A percentile compares a stretch with the other conserved stretches of the same genome.
phyloP scores from a whole-genome alignment of 2,329 filamentous ascomycete genomes.

The Epichloe aotearoae region DNA sequence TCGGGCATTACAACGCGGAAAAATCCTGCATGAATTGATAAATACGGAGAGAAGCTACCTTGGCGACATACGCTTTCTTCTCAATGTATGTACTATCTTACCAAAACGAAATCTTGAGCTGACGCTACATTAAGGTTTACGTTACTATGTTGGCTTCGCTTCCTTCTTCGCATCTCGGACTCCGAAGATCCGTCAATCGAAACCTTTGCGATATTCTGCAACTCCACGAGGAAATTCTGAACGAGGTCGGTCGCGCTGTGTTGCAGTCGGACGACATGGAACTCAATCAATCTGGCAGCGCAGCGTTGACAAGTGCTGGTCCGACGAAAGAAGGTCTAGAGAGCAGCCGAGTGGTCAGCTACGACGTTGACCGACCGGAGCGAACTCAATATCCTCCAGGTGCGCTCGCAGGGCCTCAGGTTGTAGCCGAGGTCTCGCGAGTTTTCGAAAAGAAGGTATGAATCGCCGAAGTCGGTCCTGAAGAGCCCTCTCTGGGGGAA shows the following conservation, averaged over 20 bases:
- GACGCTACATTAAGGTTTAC: slow-evolving; percentile 44
- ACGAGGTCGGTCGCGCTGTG: slow-evolving; percentile 56
- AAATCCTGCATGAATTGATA: slow-evolving; percentile 74
- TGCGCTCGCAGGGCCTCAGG: slow-evolving; percentile 43
- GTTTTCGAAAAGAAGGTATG: slow-evolving; percentile 46
- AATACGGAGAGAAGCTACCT: slow-evolving; percentile 82
- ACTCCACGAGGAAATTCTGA: slow-evolving; percentile 70
- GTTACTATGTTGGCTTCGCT: slow-evolving; percentile 62
- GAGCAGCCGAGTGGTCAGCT: not conserved
- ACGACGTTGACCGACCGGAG: slow-evolving; percentile 28
- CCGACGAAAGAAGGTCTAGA: not conserved
- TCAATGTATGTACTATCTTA: slow-evolving; percentile 48
- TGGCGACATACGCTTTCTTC: slow-evolving; percentile 71
- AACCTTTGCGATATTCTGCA: slow-evolving; percentile 71
- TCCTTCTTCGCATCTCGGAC: slow-evolving; percentile 47
- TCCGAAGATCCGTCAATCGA: slow-evolving; percentile 60
- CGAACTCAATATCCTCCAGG: not conserved
- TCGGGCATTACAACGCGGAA: slow-evolving; percentile 61
- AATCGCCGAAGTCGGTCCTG: not conserved
- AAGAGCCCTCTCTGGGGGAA: not conserved
- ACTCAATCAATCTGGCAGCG: slow-evolving; percentile 31
- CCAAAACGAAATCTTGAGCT: not conserved
- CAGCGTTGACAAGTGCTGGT: slow-evolving; percentile 16
- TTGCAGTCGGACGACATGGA: slow-evolving; percentile 54
- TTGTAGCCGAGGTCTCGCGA: slow-evolving; percentile 47